These are phyloP conservation scores for Monilinia laxa DNA, from an alignment of 2,329 filamentous ascomycete genomes.

Conservation along the genomic window DNA sequence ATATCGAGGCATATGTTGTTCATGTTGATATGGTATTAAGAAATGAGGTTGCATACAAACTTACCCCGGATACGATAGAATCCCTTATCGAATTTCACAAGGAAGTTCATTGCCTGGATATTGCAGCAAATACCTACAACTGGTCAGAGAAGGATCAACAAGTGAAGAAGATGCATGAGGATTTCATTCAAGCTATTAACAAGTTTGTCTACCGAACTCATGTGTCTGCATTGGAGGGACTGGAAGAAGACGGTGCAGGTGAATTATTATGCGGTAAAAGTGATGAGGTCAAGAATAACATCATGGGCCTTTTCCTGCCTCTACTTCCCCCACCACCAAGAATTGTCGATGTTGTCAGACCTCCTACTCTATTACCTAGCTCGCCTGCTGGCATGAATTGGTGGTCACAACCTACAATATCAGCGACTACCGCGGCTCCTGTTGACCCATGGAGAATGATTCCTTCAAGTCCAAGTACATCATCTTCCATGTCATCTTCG, in stretches of 20 bases:
- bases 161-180: constrained; percentile 94
- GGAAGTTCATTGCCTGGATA: constrained; percentile 88
- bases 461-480: constrained; percentile 81
- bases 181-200: constrained; percentile 95
- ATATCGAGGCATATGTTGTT: constrained; percentile 95
- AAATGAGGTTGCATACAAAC: constrained; percentile 97
- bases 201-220: constrained; percentile 92
- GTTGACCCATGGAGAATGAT: constrained; percentile 90
- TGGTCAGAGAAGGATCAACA: constrained; percentile 97
- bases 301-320: constrained; percentile 81
- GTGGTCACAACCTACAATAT: constrained; percentile 73
- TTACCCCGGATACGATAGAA: constrained; percentile 93
- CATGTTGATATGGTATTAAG: constrained; percentile 98
- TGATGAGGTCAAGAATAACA: constrained; percentile 86
- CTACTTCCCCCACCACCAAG: constrained; percentile 83
- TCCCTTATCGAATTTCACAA: constrained; percentile 93
- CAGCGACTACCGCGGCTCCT: constrained; percentile 64
- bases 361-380: constrained; percentile 81
- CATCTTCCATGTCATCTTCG: constrained; percentile 49
- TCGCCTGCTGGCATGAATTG: constrained; percentile 71
- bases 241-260: constrained; percentile 94
- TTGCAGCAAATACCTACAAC: constrained; percentile 83
- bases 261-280: constrained; percentile 89
- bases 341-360: constrained; percentile 84
- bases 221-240: constrained; percentile 84